Evolutionary conservation across 1,139 yeast species (phyloP).

Genomic region (Saccharomycopsis phalli): DNA sequence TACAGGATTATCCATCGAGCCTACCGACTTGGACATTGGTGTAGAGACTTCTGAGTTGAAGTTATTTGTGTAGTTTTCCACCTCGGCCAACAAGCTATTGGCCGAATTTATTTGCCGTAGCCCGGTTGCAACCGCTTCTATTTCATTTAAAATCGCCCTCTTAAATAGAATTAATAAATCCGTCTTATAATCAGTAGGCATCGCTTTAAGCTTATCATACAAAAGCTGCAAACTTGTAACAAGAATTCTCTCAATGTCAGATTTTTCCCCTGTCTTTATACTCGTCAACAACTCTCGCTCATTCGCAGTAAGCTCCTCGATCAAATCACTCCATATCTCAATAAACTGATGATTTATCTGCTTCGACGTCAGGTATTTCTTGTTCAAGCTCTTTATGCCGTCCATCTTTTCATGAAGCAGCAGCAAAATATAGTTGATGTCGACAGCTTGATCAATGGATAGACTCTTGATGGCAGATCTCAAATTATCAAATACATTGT

Average conservation of each 20-base stretch:
- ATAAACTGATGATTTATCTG: constrained; percentile 2
- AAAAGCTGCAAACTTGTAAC: not conserved
- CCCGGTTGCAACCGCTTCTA: constrained; percentile 8
- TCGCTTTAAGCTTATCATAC: constrained; percentile 1
- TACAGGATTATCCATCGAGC: not conserved
- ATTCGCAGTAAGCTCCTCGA: constrained; percentile 5
- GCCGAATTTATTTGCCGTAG: constrained; percentile 8
- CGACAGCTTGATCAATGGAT: not conserved
- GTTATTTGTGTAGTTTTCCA: not conserved
- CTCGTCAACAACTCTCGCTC: constrained; percentile 6
- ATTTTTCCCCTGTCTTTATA: not conserved
- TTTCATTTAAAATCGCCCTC: constrained; percentile 11
- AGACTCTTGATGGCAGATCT: constrained; percentile 6
- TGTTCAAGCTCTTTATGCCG: not conserved
- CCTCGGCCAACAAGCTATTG: constrained; percentile 1
- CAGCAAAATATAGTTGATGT: too few species aligned
- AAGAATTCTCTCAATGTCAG: not conserved
- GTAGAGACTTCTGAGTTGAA: not conserved
- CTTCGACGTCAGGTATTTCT: constrained; percentile 5
- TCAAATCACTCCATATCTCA: constrained; percentile 5
- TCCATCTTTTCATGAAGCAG: not conserved
- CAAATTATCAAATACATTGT: constrained; percentile 18
- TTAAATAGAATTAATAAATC: not conserved
- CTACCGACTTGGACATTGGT: not conserved
- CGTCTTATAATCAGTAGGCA: not conserved